phyloP scores from a whole-genome alignment of 1,139 yeast species.

The Candida anutae region DNA sequence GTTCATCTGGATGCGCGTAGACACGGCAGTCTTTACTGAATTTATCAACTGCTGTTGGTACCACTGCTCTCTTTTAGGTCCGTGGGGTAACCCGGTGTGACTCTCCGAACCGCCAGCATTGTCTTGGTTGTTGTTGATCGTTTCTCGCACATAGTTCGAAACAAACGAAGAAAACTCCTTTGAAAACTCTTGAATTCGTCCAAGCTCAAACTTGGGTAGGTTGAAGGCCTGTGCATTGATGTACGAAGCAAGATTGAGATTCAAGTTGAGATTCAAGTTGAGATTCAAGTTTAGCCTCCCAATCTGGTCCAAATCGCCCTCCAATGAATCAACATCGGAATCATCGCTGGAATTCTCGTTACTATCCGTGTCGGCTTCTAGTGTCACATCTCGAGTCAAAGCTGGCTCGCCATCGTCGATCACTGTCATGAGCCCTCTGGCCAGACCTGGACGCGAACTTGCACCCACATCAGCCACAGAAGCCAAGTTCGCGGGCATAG shows the following conservation, averaged over 20 bases:
- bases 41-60: constrained; percentile 12
- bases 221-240: constrained; percentile 9
- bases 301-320: constrained; percentile 38
- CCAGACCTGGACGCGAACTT: no score
- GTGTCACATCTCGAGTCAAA: no score
- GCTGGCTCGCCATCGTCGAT: no score
- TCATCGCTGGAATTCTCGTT: no score
- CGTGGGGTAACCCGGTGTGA: constrained; percentile 2
- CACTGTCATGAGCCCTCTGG: no score
- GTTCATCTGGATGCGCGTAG: constrained; percentile 40
- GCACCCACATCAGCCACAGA: no score
- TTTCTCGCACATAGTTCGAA: constrained; percentile 14
- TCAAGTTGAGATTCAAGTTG: constrained; percentile 7
- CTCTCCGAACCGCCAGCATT: constrained; percentile 5
- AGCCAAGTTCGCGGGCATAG: no score
- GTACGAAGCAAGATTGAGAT: constrained; percentile 9
- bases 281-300: constrained; percentile 28
- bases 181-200: constrained; percentile 18
- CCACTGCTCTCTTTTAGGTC: constrained; percentile 1
- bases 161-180: constrained; percentile 25
- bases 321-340: constrained; percentile 26
- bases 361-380: no score
- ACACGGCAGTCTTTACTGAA: constrained; percentile 30
- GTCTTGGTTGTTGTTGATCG: background rate
- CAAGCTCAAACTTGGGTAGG: constrained; percentile 17